Percentiles rank a stretch among this genome's conserved stretches.
These are phyloP conservation scores for Phytopythium oedochilum DNA, from an alignment of 352 stramenopile genomes.

Conservation along the genomic window DNA sequence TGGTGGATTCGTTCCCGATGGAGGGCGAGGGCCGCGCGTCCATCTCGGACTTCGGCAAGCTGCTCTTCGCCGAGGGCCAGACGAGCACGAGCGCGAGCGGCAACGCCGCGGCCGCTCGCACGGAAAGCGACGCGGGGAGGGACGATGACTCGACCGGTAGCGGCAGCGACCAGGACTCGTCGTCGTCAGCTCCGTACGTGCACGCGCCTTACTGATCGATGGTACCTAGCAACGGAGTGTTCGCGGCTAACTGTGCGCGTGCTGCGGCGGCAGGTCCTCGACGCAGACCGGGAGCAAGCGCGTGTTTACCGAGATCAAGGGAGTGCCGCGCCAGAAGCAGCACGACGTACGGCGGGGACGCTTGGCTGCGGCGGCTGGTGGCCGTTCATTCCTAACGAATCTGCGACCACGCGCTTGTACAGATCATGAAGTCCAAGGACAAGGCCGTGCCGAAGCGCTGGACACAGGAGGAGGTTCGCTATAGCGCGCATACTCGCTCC, in stretches of 20 bases:
- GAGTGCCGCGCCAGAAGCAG: conserved; percentile 76
- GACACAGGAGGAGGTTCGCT: conserved; percentile 49
- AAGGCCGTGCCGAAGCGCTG: conserved; percentile 81
- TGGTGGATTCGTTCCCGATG: conserved; percentile 79
- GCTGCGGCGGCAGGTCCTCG: background rate
- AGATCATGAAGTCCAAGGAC: conserved; percentile 83
- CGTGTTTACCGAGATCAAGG: conserved; percentile 83
- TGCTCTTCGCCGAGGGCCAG: conserved; percentile 79
- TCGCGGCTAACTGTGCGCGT: background rate
- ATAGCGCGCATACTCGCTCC: no score
- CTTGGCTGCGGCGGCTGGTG: no score
- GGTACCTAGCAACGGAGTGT: no score
- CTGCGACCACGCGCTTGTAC: background rate
- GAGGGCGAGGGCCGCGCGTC: conserved; percentile 67
- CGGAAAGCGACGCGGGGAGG: background rate
- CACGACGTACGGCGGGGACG: conserved; percentile 73
- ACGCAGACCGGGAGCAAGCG: conserved; percentile 52
- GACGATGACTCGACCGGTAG: background rate
- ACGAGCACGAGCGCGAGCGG: background rate
- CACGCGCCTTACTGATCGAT: no score
- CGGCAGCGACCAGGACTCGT: conserved; percentile 11
- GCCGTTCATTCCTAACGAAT: no score
- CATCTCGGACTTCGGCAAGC: conserved; percentile 86
- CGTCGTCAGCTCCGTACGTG: conserved; percentile 4
- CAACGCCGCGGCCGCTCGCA: background rate